phyloP scores from a whole-genome alignment of 192 early-diverging fungal genomes.

The Umbelopsis isabellina region DNA sequence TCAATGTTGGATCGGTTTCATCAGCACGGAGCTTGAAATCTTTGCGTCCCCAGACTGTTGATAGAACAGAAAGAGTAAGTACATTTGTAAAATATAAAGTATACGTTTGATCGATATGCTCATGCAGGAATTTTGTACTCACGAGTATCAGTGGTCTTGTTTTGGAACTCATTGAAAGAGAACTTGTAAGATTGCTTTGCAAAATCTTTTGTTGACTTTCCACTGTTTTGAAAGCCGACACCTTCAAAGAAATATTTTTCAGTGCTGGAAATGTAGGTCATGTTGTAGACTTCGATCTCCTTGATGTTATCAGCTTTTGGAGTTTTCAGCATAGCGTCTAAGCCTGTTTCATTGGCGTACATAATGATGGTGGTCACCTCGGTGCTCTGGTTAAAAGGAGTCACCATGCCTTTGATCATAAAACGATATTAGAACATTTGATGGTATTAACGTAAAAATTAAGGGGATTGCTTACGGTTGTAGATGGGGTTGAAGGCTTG shows the following conservation, averaged over 20 bases:
- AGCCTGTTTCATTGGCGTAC: slow-evolving; percentile 32
- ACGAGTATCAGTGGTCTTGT: slow-evolving; percentile 31
- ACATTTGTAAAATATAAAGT: background rate
- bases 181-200: slow-evolving; percentile 53
- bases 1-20: slow-evolving; percentile 45
- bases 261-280: slow-evolving; percentile 46
- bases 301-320: slow-evolving; percentile 29
- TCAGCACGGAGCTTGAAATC: slow-evolving; percentile 50
- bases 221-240: slow-evolving; percentile 45
- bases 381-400: slow-evolving; percentile 38
- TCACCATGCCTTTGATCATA: slow-evolving; percentile 25
- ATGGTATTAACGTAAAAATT: too few species aligned
- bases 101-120: background rate
- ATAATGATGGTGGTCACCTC: slow-evolving; percentile 51
- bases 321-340: slow-evolving; percentile 32
- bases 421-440: background rate
- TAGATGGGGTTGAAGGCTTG: slow-evolving; percentile 50
- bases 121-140: background rate
- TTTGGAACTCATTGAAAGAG: slow-evolving; percentile 41
- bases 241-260: slow-evolving; percentile 40
- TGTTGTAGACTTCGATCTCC: slow-evolving; percentile 34
- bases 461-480: slow-evolving; percentile 39
- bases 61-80: background rate
- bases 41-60: slow-evolving; percentile 41
- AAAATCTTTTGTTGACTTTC: slow-evolving; percentile 53